Evolutionary conservation across 176 grass and related monocot species (phyloP), one percentile per base, ranked within the genome.

Genomic region (Carex littledalei): DNA sequence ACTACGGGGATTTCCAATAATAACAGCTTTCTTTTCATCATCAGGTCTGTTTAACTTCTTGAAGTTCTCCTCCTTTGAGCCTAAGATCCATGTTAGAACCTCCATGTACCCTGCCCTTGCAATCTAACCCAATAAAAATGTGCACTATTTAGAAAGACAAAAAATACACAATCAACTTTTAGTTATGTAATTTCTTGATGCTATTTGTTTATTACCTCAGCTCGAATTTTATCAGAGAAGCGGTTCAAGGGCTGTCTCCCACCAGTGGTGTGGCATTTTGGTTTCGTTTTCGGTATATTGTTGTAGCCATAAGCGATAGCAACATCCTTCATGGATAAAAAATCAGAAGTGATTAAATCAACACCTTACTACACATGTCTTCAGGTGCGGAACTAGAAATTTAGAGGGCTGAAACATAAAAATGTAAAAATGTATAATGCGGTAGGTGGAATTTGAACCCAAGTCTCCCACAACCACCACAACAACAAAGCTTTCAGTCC

Each of bases 261-360:
- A 82, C 96, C 96, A 68, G 86, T 92, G 63, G 96, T 95, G 87
- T 95, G 90, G 81, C 88, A 98, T 62, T 93, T 94, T 0, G 91
- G 96, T 62, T 94, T 95, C 59, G 96, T 94, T 81, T 95, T 95
- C 68, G 96, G 93, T 70, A 99, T 91, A 84, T 94, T 98, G 75
- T 98, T 98, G 75, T 92, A 99, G 53, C 96, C 96, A 94, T 89
- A 94, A 85, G 96, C 96, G 84, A 95, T 99, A 83, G 96, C 96
- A 67, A 99, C 90, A 88, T 99, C 96, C 91, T 99, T 92, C 65
- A 85, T 76, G 32, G 5, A 87, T 85, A 16, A 69, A 86, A 69
- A 79, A 67, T 71, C 50, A 81, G 58, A 59, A 56, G 2, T 78
- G 16, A 59, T 29, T 43, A 35, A 71, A 63, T 53, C 45, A 79